Evolutionary conservation across 1,139 yeast genomes (phyloP).

Genomic region (Kodamaea ohmeri): DNA sequence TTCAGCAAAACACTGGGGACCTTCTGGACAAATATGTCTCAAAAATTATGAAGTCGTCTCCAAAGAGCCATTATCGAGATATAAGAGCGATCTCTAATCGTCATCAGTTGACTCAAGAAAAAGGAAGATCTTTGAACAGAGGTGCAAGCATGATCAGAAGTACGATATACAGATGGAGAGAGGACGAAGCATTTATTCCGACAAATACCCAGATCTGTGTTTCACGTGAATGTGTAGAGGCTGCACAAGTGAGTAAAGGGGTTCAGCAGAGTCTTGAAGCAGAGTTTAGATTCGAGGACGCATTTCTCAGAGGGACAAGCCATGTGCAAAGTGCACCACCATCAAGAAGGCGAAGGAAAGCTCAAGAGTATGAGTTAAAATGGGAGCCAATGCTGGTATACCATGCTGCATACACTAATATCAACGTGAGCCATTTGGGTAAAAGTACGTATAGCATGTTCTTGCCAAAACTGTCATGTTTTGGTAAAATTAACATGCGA

Average conservation of each 20-base stretch:
- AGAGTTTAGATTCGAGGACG: conserved; percentile 16
- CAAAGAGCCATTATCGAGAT: too few species aligned
- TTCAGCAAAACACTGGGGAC: background rate
- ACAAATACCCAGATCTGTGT: conserved; percentile 5
- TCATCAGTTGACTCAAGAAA: too few species aligned
- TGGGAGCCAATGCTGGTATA: conserved; percentile 41
- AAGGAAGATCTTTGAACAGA: background rate
- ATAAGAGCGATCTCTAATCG: background rate
- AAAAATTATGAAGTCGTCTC: too few species aligned
- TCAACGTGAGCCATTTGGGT: conserved; percentile 22
- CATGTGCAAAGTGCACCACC: background rate
- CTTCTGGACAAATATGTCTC: too few species aligned
- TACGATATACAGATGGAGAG: conserved; percentile 10
- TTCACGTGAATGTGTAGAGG: conserved; percentile 7
- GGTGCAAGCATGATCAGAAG: conserved; percentile 1
- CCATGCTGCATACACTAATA: conserved; percentile 35
- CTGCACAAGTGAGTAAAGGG: conserved; percentile 8
- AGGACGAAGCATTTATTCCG: conserved; percentile 7
- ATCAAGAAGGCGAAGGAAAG: conserved; percentile 6
- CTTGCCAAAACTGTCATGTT: conserved; percentile 33
- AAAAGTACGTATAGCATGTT: conserved; percentile 25
- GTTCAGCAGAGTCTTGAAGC: conserved; percentile 10
- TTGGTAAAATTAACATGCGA: conserved; percentile 42
- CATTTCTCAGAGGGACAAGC: conserved; percentile 8
- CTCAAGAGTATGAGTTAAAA: conserved; percentile 21